Percentiles rank a stretch among this genome's conserved stretches.
These are phyloP conservation scores for Helotiales sp. DNA, from an alignment of 2,329 filamentous ascomycete genomes.

Conservation along the genomic window DNA sequence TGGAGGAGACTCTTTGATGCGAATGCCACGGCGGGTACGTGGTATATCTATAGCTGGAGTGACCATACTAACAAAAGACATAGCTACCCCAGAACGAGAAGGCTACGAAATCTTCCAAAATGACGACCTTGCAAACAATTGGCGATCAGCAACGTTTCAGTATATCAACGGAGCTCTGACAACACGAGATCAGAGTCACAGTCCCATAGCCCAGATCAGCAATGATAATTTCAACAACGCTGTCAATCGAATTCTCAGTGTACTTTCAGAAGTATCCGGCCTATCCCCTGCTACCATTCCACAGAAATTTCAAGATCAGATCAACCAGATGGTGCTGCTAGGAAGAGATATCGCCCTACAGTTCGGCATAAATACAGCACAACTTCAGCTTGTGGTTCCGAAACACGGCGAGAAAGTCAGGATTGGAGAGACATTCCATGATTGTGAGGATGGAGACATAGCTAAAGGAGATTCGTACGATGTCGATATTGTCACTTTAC, in stretches of 20 bases:
- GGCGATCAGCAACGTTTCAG: slow-evolving; percentile 7
- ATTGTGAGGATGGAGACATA: background rate
- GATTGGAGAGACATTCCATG: slow-evolving; percentile 5
- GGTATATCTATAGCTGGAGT: background rate
- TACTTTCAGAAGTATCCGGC: background rate
- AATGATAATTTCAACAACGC: background rate
- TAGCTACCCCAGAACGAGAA: background rate
- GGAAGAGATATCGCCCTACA: slow-evolving; percentile 3
- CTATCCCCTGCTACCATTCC: background rate
- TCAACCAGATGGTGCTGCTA: background rate
- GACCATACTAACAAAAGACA: background rate
- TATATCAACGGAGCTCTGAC: background rate
- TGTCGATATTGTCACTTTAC: slow-evolving; percentile 3
- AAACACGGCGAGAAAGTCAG: slow-evolving; percentile 2
- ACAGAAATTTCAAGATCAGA: background rate
- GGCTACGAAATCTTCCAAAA: slow-evolving; percentile 2
- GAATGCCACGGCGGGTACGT: background rate
- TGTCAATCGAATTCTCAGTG: background rate
- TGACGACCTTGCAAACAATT: slow-evolving; percentile 3
- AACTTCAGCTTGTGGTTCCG: background rate
- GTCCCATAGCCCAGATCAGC: background rate
- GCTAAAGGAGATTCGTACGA: background rate
- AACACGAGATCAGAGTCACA: background rate
- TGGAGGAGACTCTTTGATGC: background rate
- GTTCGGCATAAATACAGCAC: slow-evolving; percentile 2